These are phyloP conservation scores for Acacia acuminata DNA, from an alignment of 306 rosid genomes.

Conservation along the genomic window DNA sequence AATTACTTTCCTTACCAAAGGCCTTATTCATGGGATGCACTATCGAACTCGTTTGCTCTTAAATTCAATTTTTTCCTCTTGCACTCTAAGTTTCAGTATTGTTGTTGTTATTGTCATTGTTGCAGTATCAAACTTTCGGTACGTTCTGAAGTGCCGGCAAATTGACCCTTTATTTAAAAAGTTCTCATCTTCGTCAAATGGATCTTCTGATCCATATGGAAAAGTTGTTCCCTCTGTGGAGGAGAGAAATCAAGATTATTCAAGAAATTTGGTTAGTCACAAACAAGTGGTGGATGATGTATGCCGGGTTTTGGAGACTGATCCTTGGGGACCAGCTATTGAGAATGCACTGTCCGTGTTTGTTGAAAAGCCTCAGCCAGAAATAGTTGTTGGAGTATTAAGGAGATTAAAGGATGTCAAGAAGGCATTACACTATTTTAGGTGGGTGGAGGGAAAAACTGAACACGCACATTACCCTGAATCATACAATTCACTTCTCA, in stretches of 20 bases:
- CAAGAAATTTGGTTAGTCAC: conserved; percentile 40
- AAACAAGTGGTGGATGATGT: conserved; percentile 56
- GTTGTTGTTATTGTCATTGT: not conserved
- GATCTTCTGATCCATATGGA: conserved; percentile 46
- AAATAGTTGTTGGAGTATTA: conserved; percentile 72
- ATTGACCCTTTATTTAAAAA: conserved; percentile 28
- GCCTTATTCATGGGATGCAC: conserved; percentile 7
- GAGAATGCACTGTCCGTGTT: conserved; percentile 57
- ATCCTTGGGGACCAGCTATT: conserved; percentile 66
- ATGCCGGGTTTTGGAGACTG: conserved; percentile 63
- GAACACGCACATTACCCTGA: conserved; percentile 61
- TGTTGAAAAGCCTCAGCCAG: conserved; percentile 64
- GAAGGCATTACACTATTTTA: conserved; percentile 62
- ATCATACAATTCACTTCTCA: conserved; percentile 76
- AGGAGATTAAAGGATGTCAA: conserved; percentile 73
- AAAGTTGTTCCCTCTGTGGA: conserved; percentile 36
- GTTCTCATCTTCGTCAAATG: conserved; percentile 51
- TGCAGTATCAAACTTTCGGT: conserved; percentile 52
- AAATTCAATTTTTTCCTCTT: no score
- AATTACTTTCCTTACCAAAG: not conserved
- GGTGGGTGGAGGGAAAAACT: conserved; percentile 81
- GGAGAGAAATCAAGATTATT: conserved; percentile 29
- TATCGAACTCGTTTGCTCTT: not conserved
- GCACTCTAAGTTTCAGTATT: not conserved
- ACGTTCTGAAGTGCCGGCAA: conserved; percentile 38